Percentiles rank a stretch among this genome's conserved stretches.
phyloP scores from a whole-genome alignment of 2,329 filamentous ascomycete species.

The Immersiporthe knoxdaviesiana region DNA sequence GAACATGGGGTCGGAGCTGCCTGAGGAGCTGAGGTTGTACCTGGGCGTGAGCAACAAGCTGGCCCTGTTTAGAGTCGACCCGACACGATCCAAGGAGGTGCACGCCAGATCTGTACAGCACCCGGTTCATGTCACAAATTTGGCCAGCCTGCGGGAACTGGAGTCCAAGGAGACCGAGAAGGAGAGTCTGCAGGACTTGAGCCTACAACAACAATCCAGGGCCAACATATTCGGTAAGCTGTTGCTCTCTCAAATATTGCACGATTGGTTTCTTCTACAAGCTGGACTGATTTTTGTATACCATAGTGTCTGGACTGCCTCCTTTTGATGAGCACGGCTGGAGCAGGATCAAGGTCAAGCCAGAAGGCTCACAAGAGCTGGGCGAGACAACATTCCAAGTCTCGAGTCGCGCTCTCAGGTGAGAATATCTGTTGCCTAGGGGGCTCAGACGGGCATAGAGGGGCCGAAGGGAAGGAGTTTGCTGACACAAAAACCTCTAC shows the following conservation, averaged over 20 bases:
- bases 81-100: conserved; percentile 59
- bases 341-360: conserved; percentile 61
- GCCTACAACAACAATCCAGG: conserved; percentile 66
- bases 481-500: conserved; percentile 47
- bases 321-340: conserved; percentile 73
- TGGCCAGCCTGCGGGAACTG: conserved; percentile 66
- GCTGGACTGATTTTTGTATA: not conserved
- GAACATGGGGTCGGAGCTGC: conserved; percentile 61
- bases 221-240: conserved; percentile 69
- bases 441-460: not conserved
- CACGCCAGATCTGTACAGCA: conserved; percentile 66
- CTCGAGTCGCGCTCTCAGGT: conserved; percentile 68
- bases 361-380: conserved; percentile 51
- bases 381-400: conserved; percentile 52
- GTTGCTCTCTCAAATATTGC: not conserved
- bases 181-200: conserved; percentile 53
- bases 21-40: conserved; percentile 65
- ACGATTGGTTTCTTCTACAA: not conserved
- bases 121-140: conserved; percentile 69
- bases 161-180: conserved; percentile 58
- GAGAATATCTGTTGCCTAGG: conserved; percentile 32
- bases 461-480: no score
- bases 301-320: conserved; percentile 60
- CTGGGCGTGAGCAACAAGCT: conserved; percentile 69
- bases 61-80: conserved; percentile 70